phyloP scores from a whole-genome alignment of 805 yeast species.

The Wickerhamomyces xylosicus region DNA sequence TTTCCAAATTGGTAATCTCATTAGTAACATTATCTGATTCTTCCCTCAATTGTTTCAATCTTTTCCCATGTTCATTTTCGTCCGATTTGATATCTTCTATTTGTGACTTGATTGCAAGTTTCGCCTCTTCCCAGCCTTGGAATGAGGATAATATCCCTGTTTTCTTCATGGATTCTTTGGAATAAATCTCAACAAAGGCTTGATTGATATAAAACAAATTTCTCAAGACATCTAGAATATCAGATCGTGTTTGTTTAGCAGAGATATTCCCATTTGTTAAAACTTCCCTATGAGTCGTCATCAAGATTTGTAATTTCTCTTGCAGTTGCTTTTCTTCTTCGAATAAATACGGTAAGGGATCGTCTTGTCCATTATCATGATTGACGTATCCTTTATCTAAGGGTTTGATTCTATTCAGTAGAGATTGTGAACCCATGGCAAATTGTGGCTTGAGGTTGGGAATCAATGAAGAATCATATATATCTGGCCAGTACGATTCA shows the following conservation, averaged over 20 bases:
- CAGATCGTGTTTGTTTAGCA: conserved; percentile 2
- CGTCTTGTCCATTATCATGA: background rate
- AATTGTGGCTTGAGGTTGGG: background rate
- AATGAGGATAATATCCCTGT: conserved; percentile 20
- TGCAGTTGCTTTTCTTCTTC: conserved; percentile 12
- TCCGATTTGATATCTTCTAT: conserved; percentile 29
- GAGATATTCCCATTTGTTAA: conserved; percentile 24
- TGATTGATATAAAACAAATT: conserved; percentile 28
- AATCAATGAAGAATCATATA: background rate
- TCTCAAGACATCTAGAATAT: conserved; percentile 22
- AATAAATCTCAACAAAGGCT: conserved; percentile 31
- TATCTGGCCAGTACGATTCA: background rate
- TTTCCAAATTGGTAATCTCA: conserved; percentile 28
- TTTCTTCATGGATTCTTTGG: conserved; percentile 22
- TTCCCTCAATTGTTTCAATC: conserved; percentile 24
- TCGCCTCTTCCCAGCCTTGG: conserved; percentile 28
- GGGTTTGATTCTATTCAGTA: background rate
- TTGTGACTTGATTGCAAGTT: conserved; percentile 22
- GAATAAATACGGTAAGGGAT: conserved; percentile 7
- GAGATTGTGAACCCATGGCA: too few species aligned
- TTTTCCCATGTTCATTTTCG: conserved; percentile 28
- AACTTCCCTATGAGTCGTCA: conserved; percentile 16
- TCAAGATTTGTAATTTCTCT: conserved; percentile 9
- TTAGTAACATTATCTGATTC: conserved; percentile 22
- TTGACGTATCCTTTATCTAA: background rate